Evolutionary conservation across 2,329 filamentous ascomycete genomes (phyloP).

Genomic region (Aspergillus sclerotialis): DNA sequence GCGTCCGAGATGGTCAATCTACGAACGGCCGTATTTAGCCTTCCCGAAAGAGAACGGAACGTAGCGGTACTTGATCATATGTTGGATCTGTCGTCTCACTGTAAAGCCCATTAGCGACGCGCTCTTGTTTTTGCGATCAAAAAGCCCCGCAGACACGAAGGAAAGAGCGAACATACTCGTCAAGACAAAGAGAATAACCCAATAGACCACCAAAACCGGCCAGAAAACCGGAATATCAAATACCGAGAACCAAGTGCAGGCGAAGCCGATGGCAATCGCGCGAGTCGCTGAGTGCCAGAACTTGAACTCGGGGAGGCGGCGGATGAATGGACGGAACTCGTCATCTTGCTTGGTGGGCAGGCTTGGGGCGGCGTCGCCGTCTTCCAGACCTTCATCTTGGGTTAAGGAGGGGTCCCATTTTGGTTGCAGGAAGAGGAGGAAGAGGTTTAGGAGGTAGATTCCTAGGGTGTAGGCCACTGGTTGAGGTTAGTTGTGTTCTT

Average conservation of each 20-base stretch:
- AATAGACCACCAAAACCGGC: slow-evolving; percentile 97
- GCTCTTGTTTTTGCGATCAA: slow-evolving; percentile 9
- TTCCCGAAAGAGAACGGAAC: slow-evolving; percentile 92
- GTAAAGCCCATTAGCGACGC: too few species aligned
- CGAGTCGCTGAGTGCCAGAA: slow-evolving; percentile 97
- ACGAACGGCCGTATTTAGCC: slow-evolving; percentile 57
- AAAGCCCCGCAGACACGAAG: slow-evolving; percentile 1
- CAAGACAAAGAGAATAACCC: slow-evolving; percentile 91
- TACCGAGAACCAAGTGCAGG: slow-evolving; percentile 86
- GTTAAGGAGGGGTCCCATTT: slow-evolving; percentile 98
- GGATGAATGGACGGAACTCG: slow-evolving; percentile 96
- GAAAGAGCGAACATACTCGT: slow-evolving; percentile 68
- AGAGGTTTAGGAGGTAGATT: slow-evolving; percentile 98
- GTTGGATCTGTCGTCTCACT: slow-evolving; percentile 99
- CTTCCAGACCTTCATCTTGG: slow-evolving; percentile 92
- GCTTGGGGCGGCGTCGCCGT: slow-evolving; percentile 65
- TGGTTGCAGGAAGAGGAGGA: slow-evolving; percentile 95
- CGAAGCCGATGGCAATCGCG: slow-evolving; percentile 73
- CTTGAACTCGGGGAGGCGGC: slow-evolving; percentile 96
- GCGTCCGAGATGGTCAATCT: too few species aligned
- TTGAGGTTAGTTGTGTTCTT: slow-evolving; percentile 4
- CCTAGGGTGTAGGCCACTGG: slow-evolving; percentile 92
- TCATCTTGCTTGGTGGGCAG: slow-evolving; percentile 94
- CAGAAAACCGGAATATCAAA: slow-evolving; percentile 99
- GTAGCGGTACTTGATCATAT: slow-evolving; percentile 99